Evolutionary conservation across 2,329 filamentous ascomycete species (phyloP), one percentile per base, ranked within the genome.

Genomic region (Lecanicillium sp.): DNA sequence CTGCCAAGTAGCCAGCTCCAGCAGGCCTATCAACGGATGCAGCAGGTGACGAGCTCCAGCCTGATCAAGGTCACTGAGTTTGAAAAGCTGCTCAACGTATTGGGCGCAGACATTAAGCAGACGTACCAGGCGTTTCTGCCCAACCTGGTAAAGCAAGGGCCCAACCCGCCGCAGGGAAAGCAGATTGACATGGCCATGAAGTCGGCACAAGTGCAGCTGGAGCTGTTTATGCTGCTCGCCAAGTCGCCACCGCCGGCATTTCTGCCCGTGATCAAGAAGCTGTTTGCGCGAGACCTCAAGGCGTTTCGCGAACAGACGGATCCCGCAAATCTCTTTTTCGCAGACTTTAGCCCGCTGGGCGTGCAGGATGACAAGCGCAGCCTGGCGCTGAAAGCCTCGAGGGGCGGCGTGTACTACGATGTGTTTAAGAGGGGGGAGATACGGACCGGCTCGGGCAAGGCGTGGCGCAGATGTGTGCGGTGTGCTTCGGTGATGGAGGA

Each of bases 401-500:
- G 50, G 28, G 59, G 61, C 2, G 65, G 69, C 38, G 58, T 78
- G 11, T 41, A 29, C 34, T 34, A 41, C 5, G 74, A 78, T 46
- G 59, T 70, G 9, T 85, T 81, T 57, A 74, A 73, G 44, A 68
- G 70, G n/a, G 63, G 67, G 20, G 70, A 79, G 51, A 68, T 82
- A 17, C 48, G 51, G 33, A 48, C 47, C 14, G 49, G 48, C 8
- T 33, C 48, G 9, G 36, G 29, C 4, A 49, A 48, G 35, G 51
- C 54, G 41, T 64, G 61, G 62, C 56, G 59, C 40, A 50, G 59
- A 22, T 65, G 62, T 38, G 72, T 73, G 15, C 65, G 80, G 29
- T 85, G 80, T 54, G 69, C 75, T 32, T 67, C 73, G 35, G 67
- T 82, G n/a, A 82, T 83, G 66, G 78, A 80, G 49, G 78, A 83